phyloP scores from a whole-genome alignment of 306 rosid species.

The Citrullus colocynthis region DNA sequence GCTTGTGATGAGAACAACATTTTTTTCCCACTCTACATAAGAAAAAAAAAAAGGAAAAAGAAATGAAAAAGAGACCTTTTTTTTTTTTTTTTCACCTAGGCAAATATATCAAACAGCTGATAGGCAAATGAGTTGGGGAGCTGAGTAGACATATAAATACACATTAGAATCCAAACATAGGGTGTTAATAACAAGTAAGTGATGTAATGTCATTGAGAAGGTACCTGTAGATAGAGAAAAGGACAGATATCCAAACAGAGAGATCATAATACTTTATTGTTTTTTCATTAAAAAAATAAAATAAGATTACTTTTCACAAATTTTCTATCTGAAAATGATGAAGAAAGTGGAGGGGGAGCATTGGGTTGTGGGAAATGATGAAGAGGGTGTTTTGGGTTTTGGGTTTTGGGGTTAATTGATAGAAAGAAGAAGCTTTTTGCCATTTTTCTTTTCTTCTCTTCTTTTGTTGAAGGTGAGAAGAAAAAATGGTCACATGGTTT shows the following conservation, averaged over 20 bases:
- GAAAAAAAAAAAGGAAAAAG: not conserved
- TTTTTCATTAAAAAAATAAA: not conserved
- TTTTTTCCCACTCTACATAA: not conserved
- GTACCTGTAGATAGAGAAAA: conserved; percentile 22
- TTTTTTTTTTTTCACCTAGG: not conserved
- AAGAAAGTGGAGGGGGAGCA: conserved; percentile 4
- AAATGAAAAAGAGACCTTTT: not conserved
- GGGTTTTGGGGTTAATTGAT: not conserved
- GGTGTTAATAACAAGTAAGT: conserved; percentile 30
- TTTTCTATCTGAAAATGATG: conserved; percentile 8
- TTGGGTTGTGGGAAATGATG: conserved; percentile 3
- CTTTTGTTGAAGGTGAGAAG: not conserved
- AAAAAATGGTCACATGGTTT: not conserved
- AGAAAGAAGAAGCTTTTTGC: not conserved
- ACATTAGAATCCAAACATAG: conserved; percentile 23
- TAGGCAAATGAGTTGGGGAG: not conserved
- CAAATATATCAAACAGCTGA: not conserved
- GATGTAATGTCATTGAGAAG: conserved; percentile 61
- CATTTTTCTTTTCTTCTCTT: not conserved
- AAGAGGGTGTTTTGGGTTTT: not conserved
- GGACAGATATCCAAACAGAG: not conserved
- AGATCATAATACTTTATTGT: not conserved
- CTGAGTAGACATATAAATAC: conserved; percentile 10
- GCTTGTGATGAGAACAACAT: conserved; percentile 51
- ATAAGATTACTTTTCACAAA: not conserved